Evolutionary conservation across 2,329 filamentous ascomycete species (phyloP).

Genomic region (Fusarium ambrosium): DNA sequence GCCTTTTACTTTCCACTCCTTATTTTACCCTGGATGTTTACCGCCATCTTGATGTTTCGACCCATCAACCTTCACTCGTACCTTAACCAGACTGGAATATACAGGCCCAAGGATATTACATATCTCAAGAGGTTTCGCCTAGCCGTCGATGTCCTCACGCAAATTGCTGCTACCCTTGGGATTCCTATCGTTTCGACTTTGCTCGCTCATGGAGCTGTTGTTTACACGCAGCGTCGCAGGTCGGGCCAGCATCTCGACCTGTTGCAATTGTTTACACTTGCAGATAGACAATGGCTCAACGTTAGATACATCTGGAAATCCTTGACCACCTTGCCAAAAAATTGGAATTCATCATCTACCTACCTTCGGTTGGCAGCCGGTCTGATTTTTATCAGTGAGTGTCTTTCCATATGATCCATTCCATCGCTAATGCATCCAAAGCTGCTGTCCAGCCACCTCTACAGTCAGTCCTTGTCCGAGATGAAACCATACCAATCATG

Average conservation of each 20-base stretch:
- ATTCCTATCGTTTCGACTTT: conserved; percentile 30
- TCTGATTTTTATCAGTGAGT: conserved; percentile 30
- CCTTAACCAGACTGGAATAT: conserved; percentile 12
- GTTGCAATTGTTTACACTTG: conserved; percentile 20
- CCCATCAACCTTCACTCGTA: conserved; percentile 21
- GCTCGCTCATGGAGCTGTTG: conserved; percentile 25
- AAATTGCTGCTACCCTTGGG: conserved; percentile 4
- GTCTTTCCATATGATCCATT: no score
- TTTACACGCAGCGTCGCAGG: conserved; percentile 26
- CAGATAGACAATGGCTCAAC: conserved; percentile 24
- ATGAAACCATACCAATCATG: conserved; percentile 9
- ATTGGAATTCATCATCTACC: background rate
- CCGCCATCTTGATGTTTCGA: conserved; percentile 27
- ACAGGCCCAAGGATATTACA: background rate
- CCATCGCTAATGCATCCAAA: background rate
- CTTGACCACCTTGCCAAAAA: background rate
- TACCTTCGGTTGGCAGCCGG: conserved; percentile 14
- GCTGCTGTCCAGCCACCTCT: conserved; percentile 18
- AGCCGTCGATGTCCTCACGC: background rate
- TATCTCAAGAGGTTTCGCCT: background rate
- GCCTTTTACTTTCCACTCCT: conserved; percentile 15
- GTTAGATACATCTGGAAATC: background rate
- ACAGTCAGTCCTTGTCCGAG: conserved; percentile 8
- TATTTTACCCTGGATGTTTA: conserved; percentile 22
- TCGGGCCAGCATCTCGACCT: conserved; percentile 10